Evolutionary conservation across 805 yeast genomes (phyloP), one percentile per base, ranked within the genome.

Genomic region (Suhomyces sp.): DNA sequence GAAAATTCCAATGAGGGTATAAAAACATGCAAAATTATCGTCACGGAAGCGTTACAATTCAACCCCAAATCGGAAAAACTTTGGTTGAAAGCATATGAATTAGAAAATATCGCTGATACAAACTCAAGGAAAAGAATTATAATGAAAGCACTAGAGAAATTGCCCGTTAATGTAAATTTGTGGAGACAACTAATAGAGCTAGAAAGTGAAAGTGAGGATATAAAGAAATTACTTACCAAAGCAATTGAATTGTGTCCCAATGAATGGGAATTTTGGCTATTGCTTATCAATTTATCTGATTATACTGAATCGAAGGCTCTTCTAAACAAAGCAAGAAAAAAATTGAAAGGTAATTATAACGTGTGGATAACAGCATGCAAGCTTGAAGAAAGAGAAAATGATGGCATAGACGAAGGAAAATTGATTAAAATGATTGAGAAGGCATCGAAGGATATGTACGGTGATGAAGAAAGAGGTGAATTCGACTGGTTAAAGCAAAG

Each of bases 301-400:
- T 63, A 68, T 38, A 49, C 56, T 5, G 76, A 73, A 7, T 81
- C 90, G 0, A 76, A 75, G 43, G 51, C 58, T 13, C 63, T 77
- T 0, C 58, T 88, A 20, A 78, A 78, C 44, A 58, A 53, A 19
- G 95, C 95, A 0, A 64, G 90, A 42, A 76, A 77, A 36, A 52
- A 58, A 0, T 54, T 82, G 10, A 68, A 71, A 3, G 63, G 67
- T 3, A 65, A 76, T 6, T 58, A 68, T 29, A 66, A 66, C 21
- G 67, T 88, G 2, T 87, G 95, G 91, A 58, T 87, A 2, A 65
- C 80, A 0, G 88, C 88, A 1, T 71, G 79, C 1, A 74, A 79
- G 43, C 51, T 88, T 10, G 95, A 87, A 54, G 74, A 68, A 36
- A 41, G 65, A 17, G 91, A 80, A 47, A 62, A 68, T 38, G 51